Percentiles rank a stretch among this genome's conserved stretches.
phyloP scores from a whole-genome alignment of 169 alveolate genomes.

The Besnoitia besnoiti region DNA sequence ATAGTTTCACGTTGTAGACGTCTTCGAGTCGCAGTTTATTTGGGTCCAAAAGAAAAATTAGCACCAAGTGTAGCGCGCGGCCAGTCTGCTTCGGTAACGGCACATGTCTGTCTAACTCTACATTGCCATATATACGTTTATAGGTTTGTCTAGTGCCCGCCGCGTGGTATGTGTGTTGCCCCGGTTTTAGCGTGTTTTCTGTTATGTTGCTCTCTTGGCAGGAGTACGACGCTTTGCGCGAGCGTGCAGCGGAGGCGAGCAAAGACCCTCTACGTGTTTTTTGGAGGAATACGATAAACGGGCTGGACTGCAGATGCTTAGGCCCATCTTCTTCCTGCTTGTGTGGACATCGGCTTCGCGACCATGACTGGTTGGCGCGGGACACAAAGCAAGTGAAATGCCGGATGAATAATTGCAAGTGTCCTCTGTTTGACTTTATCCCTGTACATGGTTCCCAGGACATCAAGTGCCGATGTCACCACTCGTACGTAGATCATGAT shows the following conservation, averaged over 20 bases:
- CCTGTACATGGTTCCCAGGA: constrained; percentile 89
- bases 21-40: too few relatives aligned
- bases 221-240: constrained; percentile 23
- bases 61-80: too few relatives aligned
- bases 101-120: too few relatives aligned
- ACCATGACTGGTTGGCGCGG: constrained; percentile 83
- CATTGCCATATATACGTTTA: too few relatives aligned
- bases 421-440: constrained; percentile 80
- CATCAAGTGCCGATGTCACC: constrained; percentile 88
- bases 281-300: constrained; percentile 71
- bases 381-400: constrained; percentile 86
- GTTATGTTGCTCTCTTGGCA: background rate
- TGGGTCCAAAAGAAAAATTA: too few relatives aligned
- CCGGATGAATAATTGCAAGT: constrained; percentile 81
- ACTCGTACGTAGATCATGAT: constrained; percentile 86
- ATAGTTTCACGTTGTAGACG: too few relatives aligned
- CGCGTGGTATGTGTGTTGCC: background rate
- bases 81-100: too few relatives aligned
- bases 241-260: constrained; percentile 40
- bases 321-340: constrained; percentile 89
- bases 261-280: background rate
- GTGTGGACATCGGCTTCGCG: constrained; percentile 88
- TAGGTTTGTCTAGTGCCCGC: background rate
- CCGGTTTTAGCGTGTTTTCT: background rate
- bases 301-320: constrained; percentile 85